These are phyloP conservation scores for Delphinella strobiligena DNA, from an alignment of 2,329 filamentous ascomycete genomes.

Conservation along the genomic window DNA sequence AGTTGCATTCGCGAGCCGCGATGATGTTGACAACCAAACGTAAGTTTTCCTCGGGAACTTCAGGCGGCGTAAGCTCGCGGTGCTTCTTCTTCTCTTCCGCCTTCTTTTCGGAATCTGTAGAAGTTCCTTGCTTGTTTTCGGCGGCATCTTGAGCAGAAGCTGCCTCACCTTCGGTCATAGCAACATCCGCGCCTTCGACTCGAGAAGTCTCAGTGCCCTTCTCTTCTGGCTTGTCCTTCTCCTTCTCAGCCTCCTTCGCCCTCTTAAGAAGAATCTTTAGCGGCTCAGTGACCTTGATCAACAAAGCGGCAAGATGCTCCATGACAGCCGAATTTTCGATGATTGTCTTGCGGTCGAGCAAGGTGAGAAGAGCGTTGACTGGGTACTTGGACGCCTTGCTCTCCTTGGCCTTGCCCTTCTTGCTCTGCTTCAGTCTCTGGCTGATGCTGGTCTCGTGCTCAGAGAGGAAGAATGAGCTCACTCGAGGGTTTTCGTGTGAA, in stretches of 20 bases:
- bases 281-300: slow-evolving; percentile 80
- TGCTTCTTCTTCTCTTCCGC: slow-evolving; percentile 42
- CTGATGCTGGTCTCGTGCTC: slow-evolving; percentile 67
- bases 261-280: slow-evolving; percentile 72
- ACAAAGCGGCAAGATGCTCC: slow-evolving; percentile 77
- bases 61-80: slow-evolving; percentile 60
- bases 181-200: slow-evolving; percentile 9
- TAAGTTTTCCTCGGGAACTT: slow-evolving; percentile 80
- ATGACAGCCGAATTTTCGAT: slow-evolving; percentile 97
- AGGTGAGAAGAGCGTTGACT: slow-evolving; percentile 75
- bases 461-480: slow-evolving; percentile 83
- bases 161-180: slow-evolving; percentile 15
- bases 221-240: slow-evolving; percentile 24
- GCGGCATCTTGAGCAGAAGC: slow-evolving; percentile 10
- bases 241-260: slow-evolving; percentile 56
- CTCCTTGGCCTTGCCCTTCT: slow-evolving; percentile 80
- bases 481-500: slow-evolving; percentile 71
- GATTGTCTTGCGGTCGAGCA: slow-evolving; percentile 87
- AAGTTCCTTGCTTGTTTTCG: slow-evolving; percentile 24
- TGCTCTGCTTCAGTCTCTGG: slow-evolving; percentile 54
- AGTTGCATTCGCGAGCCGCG: slow-evolving; percentile 88
- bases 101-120: slow-evolving; percentile 21
- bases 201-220: slow-evolving; percentile 11
- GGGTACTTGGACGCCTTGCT: slow-evolving; percentile 76
- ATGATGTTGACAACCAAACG: slow-evolving; percentile 94